phyloP scores from a whole-genome alignment of 176 grass and related monocot genomes.

The Elymus sibiricus region DNA sequence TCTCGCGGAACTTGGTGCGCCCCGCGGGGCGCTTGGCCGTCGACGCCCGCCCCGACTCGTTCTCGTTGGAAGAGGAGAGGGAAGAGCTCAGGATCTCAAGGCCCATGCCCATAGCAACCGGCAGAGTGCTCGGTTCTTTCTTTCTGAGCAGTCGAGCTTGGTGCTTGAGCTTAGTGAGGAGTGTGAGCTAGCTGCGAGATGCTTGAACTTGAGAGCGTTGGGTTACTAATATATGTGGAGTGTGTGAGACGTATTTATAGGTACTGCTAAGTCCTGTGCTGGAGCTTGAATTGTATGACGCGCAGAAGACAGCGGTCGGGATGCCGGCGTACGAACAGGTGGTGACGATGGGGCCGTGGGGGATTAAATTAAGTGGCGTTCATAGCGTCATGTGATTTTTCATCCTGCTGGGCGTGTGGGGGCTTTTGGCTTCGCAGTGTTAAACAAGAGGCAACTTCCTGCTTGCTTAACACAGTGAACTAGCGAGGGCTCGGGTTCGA shows the following conservation, averaged over 20 bases:
- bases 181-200: neutral
- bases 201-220: neutral
- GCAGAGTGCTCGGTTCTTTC: neutral
- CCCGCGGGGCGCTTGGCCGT: conserved; percentile 62
- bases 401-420: neutral
- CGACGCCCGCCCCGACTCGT: neutral
- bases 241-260: conserved; percentile 28
- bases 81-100: neutral
- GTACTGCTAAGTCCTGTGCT: neutral
- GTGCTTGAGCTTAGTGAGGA: neutral
- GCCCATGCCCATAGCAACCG: conserved; percentile 17
- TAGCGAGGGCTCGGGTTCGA: no score
- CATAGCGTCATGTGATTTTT: neutral
- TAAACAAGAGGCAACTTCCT: neutral
- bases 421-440: neutral
- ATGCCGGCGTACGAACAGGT: neutral
- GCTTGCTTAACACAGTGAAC: neutral
- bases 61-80: neutral
- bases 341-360: neutral
- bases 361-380: conserved; percentile 10
- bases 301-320: neutral
- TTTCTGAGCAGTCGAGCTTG: neutral
- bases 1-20: conserved; percentile 82
- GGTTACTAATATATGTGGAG: neutral
- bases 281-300: neutral